These are phyloP conservation scores for Boletus sp. DNA, from an alignment of 768 basidiomycete genomes.

Conservation along the genomic window DNA sequence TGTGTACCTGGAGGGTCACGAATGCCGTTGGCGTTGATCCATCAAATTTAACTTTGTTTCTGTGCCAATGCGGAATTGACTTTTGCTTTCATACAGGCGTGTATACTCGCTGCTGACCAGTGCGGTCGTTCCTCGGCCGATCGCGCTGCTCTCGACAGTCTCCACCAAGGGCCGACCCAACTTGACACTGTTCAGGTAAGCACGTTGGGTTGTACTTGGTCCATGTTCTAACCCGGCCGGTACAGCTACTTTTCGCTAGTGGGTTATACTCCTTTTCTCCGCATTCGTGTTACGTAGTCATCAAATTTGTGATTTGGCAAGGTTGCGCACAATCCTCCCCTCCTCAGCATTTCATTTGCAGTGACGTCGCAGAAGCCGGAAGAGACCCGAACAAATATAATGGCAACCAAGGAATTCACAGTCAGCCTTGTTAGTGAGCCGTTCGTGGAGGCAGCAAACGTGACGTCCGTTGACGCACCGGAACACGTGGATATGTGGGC, in stretches of 20 bases:
- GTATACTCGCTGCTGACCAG: conserved; percentile 54
- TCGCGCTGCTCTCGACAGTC: conserved; percentile 59
- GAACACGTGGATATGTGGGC: conserved; percentile 55
- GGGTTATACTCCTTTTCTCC: conserved; percentile 17
- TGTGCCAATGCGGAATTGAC: conserved; percentile 21
- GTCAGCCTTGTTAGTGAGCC: conserved; percentile 70
- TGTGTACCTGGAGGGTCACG: background rate
- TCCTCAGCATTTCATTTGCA: conserved; percentile 60
- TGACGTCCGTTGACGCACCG: conserved; percentile 53
- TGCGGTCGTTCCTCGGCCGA: conserved; percentile 59
- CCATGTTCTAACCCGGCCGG: conserved; percentile 10
- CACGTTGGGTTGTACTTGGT: conserved; percentile 8
- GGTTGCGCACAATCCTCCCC: conserved; percentile 64
- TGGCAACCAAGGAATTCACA: conserved; percentile 63
- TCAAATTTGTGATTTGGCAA: conserved; percentile 5
- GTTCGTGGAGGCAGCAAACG: conserved; percentile 55
- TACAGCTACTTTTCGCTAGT: conserved; percentile 63
- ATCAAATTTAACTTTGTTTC: conserved; percentile 17
- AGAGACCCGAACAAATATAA: conserved; percentile 66
- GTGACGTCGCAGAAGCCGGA: conserved; percentile 43
- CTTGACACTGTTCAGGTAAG: conserved; percentile 65
- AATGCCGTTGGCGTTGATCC: conserved; percentile 1
- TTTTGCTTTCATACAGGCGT: conserved; percentile 22
- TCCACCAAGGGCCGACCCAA: conserved; percentile 51
- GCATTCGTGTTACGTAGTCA: conserved; percentile 7